Base-by-base conservation (phyloP, 2,329 filamentous ascomycete species). In the Triangularia verruculosa region DNA sequence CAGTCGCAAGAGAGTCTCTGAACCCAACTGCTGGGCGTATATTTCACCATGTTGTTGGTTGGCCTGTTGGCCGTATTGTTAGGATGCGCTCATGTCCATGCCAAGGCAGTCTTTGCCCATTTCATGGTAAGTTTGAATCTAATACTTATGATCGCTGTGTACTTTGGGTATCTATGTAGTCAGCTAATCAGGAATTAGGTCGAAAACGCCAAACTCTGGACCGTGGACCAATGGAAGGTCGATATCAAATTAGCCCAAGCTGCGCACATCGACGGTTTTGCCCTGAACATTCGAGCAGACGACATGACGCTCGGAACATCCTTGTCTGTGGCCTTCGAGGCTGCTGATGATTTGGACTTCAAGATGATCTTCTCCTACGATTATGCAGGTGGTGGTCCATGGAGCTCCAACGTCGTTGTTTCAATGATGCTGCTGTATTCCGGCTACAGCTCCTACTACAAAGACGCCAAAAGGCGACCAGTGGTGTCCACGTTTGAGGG, bases 401-500 rank as follows among this genome's bases (percentile, higher is more conserved):
- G 39, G 39, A 20, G 13, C 5, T 5, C 39, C 17, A n/a, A 15
- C 39, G 15, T n/a, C 13, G 39, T 47, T 13, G 13, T 47, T 13
- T 20, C 13, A 4, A 15, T 47, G 13, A 20, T 13, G 6, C 12
- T n/a, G 17, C 39, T n/a, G 4, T 47, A 47, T 20, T n/a, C 13
- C 13, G 17, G 17, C 39, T n/a, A 47, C 39, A 13, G 39, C 39
- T 47, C 39, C 4, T 47, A 47, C 39, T 47, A 47, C 39, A 47
- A 5, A 4, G 13, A 15, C 17, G 17, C 6, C 39, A 4, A 72
- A 47, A 64, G 61, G 1, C 64, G 75, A 60, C 77, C 81, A 0
- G 73, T 85, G 24, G 82, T 82, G 4, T 82, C 79, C 3, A 85
- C 82, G 0, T 85, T 85, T 62, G 82, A 84, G 69, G 82, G 83